These are phyloP conservation scores for Lactarius hatsudake DNA, from an alignment of 768 basidiomycete genomes.

Conservation along the genomic window DNA sequence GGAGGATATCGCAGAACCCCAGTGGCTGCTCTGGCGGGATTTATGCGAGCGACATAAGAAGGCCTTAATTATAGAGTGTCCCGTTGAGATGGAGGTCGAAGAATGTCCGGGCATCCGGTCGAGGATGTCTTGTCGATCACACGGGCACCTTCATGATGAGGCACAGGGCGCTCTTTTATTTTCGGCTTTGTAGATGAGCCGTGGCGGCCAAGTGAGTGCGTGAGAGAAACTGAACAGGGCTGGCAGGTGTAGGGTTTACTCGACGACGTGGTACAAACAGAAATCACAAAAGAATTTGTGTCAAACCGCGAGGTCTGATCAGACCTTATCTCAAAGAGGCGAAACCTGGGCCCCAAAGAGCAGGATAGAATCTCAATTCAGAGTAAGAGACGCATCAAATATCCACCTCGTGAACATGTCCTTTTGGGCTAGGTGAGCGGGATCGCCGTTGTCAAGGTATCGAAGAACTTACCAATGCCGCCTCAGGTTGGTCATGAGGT, in stretches of 20 bases:
- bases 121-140: background rate
- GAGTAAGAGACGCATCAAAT: conserved; percentile 45
- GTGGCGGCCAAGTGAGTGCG: background rate
- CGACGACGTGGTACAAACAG: background rate
- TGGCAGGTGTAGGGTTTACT: background rate
- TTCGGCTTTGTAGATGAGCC: background rate
- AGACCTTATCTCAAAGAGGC: conserved; percentile 1
- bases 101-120: background rate
- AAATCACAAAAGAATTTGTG: background rate
- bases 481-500: conserved; percentile 87
- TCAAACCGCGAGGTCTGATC: background rate
- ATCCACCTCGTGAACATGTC: conserved; percentile 64
- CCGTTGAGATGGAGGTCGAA: background rate
- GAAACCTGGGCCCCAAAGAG: background rate
- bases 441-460: background rate
- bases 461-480: conserved; percentile 58
- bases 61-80: background rate
- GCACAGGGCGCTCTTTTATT: background rate
- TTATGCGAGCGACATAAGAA: background rate
- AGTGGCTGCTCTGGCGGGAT: background rate
- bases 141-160: no score
- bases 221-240: background rate
- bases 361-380: conserved; percentile 17
- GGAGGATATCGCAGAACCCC: conserved; percentile 13
- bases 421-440: conserved; percentile 34